A percentile compares a stretch with the other conserved stretches of the same genome.
Conservation (phyloP, 257 asterid genomes). For the Oldenlandia corymbosa region DNA sequence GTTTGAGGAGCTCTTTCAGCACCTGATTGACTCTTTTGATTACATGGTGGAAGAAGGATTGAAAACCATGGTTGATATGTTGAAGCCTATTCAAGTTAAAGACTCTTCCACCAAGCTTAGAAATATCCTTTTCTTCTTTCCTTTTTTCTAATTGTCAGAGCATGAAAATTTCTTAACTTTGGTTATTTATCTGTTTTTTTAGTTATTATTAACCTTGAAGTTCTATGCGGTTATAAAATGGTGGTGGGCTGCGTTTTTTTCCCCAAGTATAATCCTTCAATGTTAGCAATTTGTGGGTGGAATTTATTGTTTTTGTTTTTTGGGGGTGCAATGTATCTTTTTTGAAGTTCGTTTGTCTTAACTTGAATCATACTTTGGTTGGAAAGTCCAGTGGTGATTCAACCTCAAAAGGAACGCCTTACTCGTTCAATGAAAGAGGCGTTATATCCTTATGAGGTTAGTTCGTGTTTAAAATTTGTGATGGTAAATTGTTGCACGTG, state of each 20-base stretch:
- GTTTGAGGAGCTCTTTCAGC: conserved; percentile 53
- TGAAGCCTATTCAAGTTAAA: conserved; percentile 64
- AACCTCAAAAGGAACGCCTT: conserved; percentile 64
- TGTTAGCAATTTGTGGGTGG: background rate
- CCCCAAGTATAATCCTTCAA: background rate
- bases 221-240: background rate
- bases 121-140: conserved; percentile 58
- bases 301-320: background rate
- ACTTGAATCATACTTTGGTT: conserved; percentile 63
- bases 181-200: background rate
- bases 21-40: conserved; percentile 81
- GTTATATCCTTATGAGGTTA: conserved; percentile 83
- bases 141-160: background rate
- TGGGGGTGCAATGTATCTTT: background rate
- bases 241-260: background rate
- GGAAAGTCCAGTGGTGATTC: conserved; percentile 50
- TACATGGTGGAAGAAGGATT: conserved; percentile 65
- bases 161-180: too few species aligned
- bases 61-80: conserved; percentile 38
- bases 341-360: conserved; percentile 38
- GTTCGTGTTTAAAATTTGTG: background rate
- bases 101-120: conserved; percentile 50
- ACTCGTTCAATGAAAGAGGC: conserved; percentile 36
- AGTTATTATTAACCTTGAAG: too few species aligned
- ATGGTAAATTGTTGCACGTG: conserved; percentile 15